Base-by-base conservation (phyloP, 2,329 filamentous ascomycete species). In the Ascochyta viciae-villosae region DNA sequence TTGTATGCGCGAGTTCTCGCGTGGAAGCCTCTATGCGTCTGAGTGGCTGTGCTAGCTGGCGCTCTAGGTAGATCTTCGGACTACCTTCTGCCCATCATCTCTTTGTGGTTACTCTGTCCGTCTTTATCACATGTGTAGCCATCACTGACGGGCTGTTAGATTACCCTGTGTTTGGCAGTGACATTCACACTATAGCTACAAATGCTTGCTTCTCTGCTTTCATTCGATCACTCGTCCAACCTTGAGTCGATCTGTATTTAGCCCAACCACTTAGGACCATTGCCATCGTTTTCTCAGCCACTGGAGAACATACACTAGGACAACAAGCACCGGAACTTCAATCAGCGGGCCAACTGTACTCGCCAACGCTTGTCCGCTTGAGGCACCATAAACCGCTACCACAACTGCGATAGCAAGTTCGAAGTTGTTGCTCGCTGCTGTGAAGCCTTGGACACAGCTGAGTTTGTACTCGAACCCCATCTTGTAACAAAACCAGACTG, bases 351-450 rank as follows among this genome's bases (percentile, higher is more conserved):
- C 91, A 0, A 96, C 91, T 0, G 92, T 96, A 7, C 89, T 82
- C 0, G 92, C 91, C 40, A 96, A 78, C 0, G 92, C 92, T 75
- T 96, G 87, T 45, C 92, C 87, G 66, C 90, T 94, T 37, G 89
- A 79, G 0, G 88, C 83, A 0, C 92, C 92, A 76, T 89, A 96
- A 0, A 89, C 89, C 0, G 92, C 89, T 3, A 96, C 87, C 0
- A 90, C 90, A 0, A 96, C 92, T 0, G 92, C 92, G 76, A 96
- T 96, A 0, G 92, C 91, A 23, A 96, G 79, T 78, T 96, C 92
- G 68, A 96, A 96, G 72, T 96, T 96, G 71, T 96, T 96, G 73
- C 92, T 96, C 0, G 91, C 92, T 0, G 91, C 93, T 0, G 91
- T 96, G 67, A 96, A 95, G 70, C 90, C 92, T 76, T 96, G 91